Evolutionary conservation across 1,284 basidiomycete species (phyloP).

Genomic region (Sanghuangporus baumii): DNA sequence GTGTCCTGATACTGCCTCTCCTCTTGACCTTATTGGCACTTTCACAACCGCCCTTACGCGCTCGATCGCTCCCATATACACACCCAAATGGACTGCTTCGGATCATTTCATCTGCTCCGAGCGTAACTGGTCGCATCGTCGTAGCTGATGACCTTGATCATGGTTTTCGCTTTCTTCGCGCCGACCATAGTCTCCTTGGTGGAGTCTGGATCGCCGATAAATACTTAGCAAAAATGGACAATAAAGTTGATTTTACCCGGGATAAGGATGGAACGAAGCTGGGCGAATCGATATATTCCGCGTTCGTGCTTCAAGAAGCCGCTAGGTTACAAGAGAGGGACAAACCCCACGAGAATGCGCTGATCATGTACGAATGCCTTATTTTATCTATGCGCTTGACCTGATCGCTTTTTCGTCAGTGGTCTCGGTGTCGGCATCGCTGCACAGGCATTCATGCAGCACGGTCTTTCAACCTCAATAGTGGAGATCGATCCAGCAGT

Average conservation of each 20-base stretch:
- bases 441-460: conserved; percentile 64
- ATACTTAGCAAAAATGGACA: conserved; percentile 35
- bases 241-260: conserved; percentile 32
- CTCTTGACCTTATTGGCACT: conserved; percentile 6
- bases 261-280: conserved; percentile 52
- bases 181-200: conserved; percentile 84
- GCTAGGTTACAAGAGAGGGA: conserved; percentile 48
- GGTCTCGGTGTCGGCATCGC: conserved; percentile 84
- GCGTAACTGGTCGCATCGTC: conserved; percentile 18
- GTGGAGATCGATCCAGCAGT: conserved; percentile 87
- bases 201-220: conserved; percentile 75
- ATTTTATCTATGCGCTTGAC: conserved; percentile 3
- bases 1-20: background rate
- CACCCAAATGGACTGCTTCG: conserved; percentile 15
- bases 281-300: conserved; percentile 76
- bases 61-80: conserved; percentile 8
- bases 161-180: conserved; percentile 75
- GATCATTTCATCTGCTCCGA: conserved; percentile 16
- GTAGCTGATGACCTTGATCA: conserved; percentile 26
- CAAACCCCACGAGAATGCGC: conserved; percentile 44
- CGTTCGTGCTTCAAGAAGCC: conserved; percentile 85
- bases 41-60: conserved; percentile 3
- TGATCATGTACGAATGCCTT: conserved; percentile 58
- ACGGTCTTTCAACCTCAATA: conserved; percentile 64
- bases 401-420: conserved; percentile 33